Base-by-base conservation (phyloP, 345 rosid genomes). In the Geranium brycei region DNA sequence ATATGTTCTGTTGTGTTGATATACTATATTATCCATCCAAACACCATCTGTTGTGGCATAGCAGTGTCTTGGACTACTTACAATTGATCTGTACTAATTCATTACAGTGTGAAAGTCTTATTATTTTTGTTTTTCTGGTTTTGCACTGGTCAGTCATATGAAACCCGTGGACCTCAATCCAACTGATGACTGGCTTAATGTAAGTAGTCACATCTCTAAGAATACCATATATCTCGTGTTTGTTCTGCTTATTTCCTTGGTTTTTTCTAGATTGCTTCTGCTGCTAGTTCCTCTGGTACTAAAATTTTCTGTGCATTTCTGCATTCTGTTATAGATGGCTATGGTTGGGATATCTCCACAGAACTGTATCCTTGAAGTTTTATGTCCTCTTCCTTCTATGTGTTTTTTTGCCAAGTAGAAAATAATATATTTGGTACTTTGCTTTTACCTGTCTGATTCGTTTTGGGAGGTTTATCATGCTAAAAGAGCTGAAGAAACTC, bases 271-370 rank as follows among this genome's bases (percentile, higher is more conserved):
- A 57, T 11, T 64, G 55, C n/a, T 47, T 31, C 60, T 63, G 61
- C 62, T 53, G 17, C 38, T 68, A 28, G 53, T 61, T 68, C 58
- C 23, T 63, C 69, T 17, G 56, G 62, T 51, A 40, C 31, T 73
- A 17, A 28, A 11, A 14, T 19, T 69, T 51, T 15, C 3, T n/a
- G 38, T 51, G 30, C 57, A 59, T 56, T 65, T 19, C 61, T 30
- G 38, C 32, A 18, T 51, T 70, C 58, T 55, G 14, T 67, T 74
- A 72, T 86, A 93, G 99, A 93, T 82, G 96, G 95, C 80, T 31
- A 90, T 86, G 97, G 91, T 87, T 68, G 99, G 96, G 69, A 61
- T 90, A 35, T 88, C 99, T 73, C 97, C 99, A 30, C 95, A 90
- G 75, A 90, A 83, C 76, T 59, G 96, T 93, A 93, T 90, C 96